Conservation (phyloP, 1,284 basidiomycete species). For the Schizophyllum amplum region DNA sequence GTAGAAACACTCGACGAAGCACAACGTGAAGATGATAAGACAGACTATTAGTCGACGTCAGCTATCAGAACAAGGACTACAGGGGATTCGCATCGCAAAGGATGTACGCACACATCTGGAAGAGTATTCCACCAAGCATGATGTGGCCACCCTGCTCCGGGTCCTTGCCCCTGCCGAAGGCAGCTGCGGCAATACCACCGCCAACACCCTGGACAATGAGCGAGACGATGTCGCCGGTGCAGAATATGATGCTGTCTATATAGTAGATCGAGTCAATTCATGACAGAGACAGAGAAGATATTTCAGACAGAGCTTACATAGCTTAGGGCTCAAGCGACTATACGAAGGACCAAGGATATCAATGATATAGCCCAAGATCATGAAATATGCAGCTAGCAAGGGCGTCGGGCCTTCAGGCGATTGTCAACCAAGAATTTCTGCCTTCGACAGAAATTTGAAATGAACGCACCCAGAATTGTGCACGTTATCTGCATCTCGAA, state of each 20-base stretch:
- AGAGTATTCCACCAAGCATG: constrained; percentile 26
- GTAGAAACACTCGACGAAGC: constrained; percentile 6
- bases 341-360: constrained; percentile 32
- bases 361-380: constrained; percentile 39
- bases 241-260: constrained; percentile 30
- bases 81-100: background rate
- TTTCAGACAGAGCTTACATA: constrained; percentile 18
- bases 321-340: constrained; percentile 24
- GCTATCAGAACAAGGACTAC: too few relatives aligned
- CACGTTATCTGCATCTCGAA: background rate
- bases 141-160: constrained; percentile 23
- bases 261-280: background rate
- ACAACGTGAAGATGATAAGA: constrained; percentile 8
- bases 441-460: background rate
- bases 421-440: background rate
- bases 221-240: constrained; percentile 27
- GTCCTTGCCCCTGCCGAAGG: constrained; percentile 11
- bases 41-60: background rate
- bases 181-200: constrained; percentile 27
- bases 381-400: constrained; percentile 39
- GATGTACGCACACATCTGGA: constrained; percentile 11
- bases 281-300: background rate
- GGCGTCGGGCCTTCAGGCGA: constrained; percentile 28
- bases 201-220: constrained; percentile 37
- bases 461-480: background rate